phyloP scores from a whole-genome alignment of 2,329 filamentous ascomycete genomes.

The Monosporascus sp. region DNA sequence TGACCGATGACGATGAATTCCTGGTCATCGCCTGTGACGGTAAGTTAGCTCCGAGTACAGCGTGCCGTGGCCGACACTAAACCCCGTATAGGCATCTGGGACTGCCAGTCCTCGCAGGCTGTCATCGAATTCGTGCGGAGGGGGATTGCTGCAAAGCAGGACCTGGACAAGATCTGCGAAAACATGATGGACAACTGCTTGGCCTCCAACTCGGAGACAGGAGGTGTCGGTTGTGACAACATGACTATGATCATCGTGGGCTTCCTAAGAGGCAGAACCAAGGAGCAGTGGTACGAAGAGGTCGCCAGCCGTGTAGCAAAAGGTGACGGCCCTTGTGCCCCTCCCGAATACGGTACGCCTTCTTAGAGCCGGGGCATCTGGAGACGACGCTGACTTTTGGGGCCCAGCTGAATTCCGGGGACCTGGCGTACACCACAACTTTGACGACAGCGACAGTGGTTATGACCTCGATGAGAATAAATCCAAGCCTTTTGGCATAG shows the following conservation, averaged over 20 bases:
- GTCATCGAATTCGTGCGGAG: slow-evolving; percentile 95
- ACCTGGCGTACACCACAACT: slow-evolving; percentile 75
- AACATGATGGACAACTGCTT: slow-evolving; percentile 99
- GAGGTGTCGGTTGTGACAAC: slow-evolving; percentile 97
- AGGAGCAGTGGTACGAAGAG: slow-evolving; percentile 98
- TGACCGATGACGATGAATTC: slow-evolving; percentile 93
- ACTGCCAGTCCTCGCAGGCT: slow-evolving; percentile 96
- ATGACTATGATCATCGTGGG: slow-evolving; percentile 97
- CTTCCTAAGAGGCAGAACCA: slow-evolving; percentile 82
- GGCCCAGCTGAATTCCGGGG: slow-evolving; percentile 75
- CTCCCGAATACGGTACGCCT: slow-evolving; percentile 95
- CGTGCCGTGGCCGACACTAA: slow-evolving; percentile 3
- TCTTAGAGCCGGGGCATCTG: slow-evolving; percentile 29
- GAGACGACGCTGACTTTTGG: slow-evolving; percentile 26
- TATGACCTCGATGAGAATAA: slow-evolving; percentile 70
- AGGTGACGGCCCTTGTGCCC: slow-evolving; percentile 95
- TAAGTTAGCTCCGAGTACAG: slow-evolving; percentile 37
- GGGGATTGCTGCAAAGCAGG: slow-evolving; percentile 94
- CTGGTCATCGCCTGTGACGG: slow-evolving; percentile 88
- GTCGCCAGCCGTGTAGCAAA: slow-evolving; percentile 90
- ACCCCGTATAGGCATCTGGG: slow-evolving; percentile 78
- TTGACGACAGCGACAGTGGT: slow-evolving; percentile 72
- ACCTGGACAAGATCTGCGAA: slow-evolving; percentile 91
- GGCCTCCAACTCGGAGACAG: slow-evolving; percentile 95
- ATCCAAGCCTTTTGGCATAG: slow-evolving; percentile 56